These are phyloP conservation scores for Colletotrichum graminicola DNA, from an alignment of 2,329 filamentous ascomycete genomes.

Conservation along the genomic window DNA sequence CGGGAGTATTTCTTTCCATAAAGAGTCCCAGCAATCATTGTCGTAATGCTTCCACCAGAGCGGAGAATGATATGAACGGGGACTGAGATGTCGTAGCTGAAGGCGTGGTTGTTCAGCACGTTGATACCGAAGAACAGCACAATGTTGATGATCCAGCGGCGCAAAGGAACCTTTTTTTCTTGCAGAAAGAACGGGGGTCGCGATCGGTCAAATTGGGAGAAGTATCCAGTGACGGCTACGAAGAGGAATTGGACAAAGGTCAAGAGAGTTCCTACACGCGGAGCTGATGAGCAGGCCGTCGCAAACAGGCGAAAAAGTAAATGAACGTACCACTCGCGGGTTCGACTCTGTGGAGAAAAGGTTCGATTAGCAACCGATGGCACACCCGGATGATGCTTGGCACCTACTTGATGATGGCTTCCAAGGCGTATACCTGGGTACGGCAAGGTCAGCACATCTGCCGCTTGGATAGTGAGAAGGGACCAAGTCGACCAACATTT, in stretches of 20 bases:
- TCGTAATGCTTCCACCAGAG: slow-evolving; percentile 95
- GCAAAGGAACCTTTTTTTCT: slow-evolving; percentile 83
- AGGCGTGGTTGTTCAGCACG: slow-evolving; percentile 96
- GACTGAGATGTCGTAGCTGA: slow-evolving; percentile 96
- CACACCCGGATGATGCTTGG: neutral
- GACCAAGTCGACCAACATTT: slow-evolving; percentile 71
- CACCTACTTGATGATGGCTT: slow-evolving; percentile 91
- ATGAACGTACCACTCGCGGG: slow-evolving; percentile 77
- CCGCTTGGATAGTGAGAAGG: neutral
- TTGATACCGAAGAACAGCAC: slow-evolving; percentile 94
- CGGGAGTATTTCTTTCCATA: slow-evolving; percentile 87
- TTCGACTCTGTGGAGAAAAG: slow-evolving; percentile 71
- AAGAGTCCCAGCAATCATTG: slow-evolving; percentile 89
- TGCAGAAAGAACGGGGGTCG: slow-evolving; percentile 79
- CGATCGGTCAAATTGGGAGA: slow-evolving; percentile 78
- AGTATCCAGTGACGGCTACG: slow-evolving; percentile 81
- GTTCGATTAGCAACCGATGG: slow-evolving; percentile 34
- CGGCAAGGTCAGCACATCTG: slow-evolving; percentile 17
- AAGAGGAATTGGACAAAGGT: slow-evolving; percentile 93
- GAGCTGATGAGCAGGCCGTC: slow-evolving; percentile 25
- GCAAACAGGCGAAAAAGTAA: neutral
- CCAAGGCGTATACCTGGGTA: slow-evolving; percentile 89
- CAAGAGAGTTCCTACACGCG: slow-evolving; percentile 76
- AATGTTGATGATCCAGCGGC: slow-evolving; percentile 90
- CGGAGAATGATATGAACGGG: slow-evolving; percentile 97